Evolutionary conservation across 441 rosid species (phyloP), one percentile per base, ranked within the genome.

Genomic region (Geranium incanum): DNA sequence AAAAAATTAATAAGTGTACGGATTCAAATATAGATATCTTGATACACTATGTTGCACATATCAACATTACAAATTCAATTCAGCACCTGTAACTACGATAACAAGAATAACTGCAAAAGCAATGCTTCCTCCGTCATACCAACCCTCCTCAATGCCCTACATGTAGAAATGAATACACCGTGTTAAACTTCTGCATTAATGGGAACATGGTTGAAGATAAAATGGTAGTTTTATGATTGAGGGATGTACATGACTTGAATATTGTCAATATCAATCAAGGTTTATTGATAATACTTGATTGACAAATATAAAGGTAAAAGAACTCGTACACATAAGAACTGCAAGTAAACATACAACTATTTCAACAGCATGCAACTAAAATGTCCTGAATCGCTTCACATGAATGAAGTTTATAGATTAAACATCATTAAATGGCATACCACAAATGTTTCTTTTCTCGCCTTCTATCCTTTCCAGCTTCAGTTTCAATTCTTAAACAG

Each of bases 111-210:
- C 99, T 18, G 99, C 99, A 80, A 95, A 90, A 73, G 95, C 96
- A 82, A 92, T 95, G 89, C 99, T 95, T 72, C 87, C 89, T n/a
- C 99, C 99, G 84, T 95, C 99, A 71, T 92, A 92, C 99, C 99
- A 92, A 72, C 99, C 99, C 79, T 89, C 86, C 84, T 89, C 67
- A 37, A 87, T 87, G 75, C 99, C 99, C 99, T 95, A 71, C 63
- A 52, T 68, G 70, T 59, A 59, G 1, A 11, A 38, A 62, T 59
- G 41, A 65, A 28, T 36, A n/a, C 5, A 3, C 18, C 6, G 23
- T 65, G 21, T 59, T 60, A 60, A 60, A 60, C 36, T 19, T 60
- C 33, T 60, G 3, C n/a, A 3, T 60, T 12, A 8, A 60, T 60
- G 65, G 33, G 65, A 60, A 60, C 33, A 60, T 19, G 21, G 36